phyloP scores from a whole-genome alignment of 129 eudicot genomes.

The Chrysanthemum makinoi region DNA sequence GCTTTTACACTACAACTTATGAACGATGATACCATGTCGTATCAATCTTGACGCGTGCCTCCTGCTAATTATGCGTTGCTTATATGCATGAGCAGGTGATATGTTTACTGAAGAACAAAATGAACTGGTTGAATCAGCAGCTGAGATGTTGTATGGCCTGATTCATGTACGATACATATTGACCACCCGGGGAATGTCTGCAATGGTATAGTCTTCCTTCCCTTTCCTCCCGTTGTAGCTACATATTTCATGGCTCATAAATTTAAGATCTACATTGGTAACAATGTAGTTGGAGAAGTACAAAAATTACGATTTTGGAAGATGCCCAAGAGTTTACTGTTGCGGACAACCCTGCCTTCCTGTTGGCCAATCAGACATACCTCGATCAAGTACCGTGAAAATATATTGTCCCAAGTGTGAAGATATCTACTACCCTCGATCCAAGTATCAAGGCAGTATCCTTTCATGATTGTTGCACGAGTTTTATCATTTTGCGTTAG shows the following conservation, averaged over 20 bases:
- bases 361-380: slow-evolving; percentile 93
- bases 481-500: background rate
- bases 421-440: slow-evolving; percentile 92
- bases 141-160: slow-evolving; percentile 91
- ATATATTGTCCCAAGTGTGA: slow-evolving; percentile 97
- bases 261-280: background rate
- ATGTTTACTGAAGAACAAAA: slow-evolving; percentile 90
- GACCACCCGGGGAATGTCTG: slow-evolving; percentile 84
- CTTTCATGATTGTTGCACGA: slow-evolving; percentile 26
- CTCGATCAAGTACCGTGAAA: slow-evolving; percentile 87
- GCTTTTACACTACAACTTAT: no score
- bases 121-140: slow-evolving; percentile 90
- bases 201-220: slow-evolving; percentile 58
- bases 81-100: slow-evolving; percentile 49
- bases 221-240: background rate
- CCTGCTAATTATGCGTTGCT: background rate
- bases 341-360: slow-evolving; percentile 98
- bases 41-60: background rate
- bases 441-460: slow-evolving; percentile 99
- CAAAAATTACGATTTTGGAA: slow-evolving; percentile 88
- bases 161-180: slow-evolving; percentile 92
- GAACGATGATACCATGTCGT: no score
- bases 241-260: background rate
- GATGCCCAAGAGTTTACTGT: slow-evolving; percentile 98
- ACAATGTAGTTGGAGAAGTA: slow-evolving; percentile 76